Evolutionary conservation across 257 asterid genomes (phyloP).

Genomic region (Primulina tabacum): DNA sequence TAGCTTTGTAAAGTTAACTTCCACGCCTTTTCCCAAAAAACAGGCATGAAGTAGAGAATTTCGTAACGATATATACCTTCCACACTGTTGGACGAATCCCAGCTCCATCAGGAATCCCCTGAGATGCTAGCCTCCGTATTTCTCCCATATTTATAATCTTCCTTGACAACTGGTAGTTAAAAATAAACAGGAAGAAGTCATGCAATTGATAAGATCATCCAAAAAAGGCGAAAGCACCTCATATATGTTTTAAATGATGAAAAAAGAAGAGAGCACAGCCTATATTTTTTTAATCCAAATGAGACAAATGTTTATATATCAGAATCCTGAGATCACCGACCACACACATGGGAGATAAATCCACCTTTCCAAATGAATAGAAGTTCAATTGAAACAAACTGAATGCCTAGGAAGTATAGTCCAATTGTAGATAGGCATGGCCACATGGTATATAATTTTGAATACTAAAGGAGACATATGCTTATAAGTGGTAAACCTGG

Average conservation of each 20-base stretch:
- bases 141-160: conserved; percentile 79
- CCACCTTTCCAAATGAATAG: not conserved
- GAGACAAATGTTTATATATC: not conserved
- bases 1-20: not conserved
- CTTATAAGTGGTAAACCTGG: too few relatives aligned
- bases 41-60: conserved; percentile 6
- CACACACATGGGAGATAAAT: not conserved
- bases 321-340: not conserved
- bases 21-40: conserved; percentile 1
- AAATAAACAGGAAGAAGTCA: conserved; percentile 16
- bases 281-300: not conserved
- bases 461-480: too few relatives aligned
- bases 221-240: not conserved
- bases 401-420: too few relatives aligned
- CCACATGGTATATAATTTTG: too few relatives aligned
- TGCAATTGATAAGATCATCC: not conserved
- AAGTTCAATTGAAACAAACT: too few relatives aligned
- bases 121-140: conserved; percentile 75
- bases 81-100: conserved; percentile 86
- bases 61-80: conserved; percentile 57
- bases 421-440: too few relatives aligned
- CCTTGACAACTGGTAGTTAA: conserved; percentile 56
- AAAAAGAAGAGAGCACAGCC: not conserved
- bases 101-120: conserved; percentile 85
- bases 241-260: too few relatives aligned